Evolutionary conservation across 768 basidiomycete species (phyloP), one percentile per base, ranked within the genome.

Genomic region (Russula sp.): DNA sequence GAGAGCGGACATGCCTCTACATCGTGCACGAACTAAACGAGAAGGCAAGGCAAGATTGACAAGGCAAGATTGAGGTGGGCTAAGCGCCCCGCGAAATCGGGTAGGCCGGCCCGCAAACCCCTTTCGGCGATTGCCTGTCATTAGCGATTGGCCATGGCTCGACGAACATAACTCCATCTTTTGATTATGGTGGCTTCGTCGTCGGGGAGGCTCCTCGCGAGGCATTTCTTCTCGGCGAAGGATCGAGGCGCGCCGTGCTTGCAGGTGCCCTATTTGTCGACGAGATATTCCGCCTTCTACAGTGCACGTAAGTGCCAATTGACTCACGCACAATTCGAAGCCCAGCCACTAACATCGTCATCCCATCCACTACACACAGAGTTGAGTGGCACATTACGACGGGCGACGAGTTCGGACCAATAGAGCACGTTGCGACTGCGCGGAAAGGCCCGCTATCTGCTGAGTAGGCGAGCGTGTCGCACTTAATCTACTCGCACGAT

Each of bases 221-320:
- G 71, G 97, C 97, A 7, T 88, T 86, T 70, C 81, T 98, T 18
- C 81, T 93, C 67, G 96, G 94, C 52, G 98, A 99, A 76, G 93
- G 92, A 61, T 83, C 84, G 55, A 79, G 84, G 59, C 67, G 80
- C 18, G 83, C 84, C 25, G 87, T 98, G 32, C 81, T 99, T 8
- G 97, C 97, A 11, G 97, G 97, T 55, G 89, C 87, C 9, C 97
- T 96, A 0, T 98, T 99, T 75, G 91, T 98, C 69, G 87, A 89
- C 39, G 93, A 98, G 74, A 83, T 98, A 60, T 98, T 98, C 73
- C 74, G 75, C 47, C 90, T 93, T 68, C 81, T 97, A 22, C 93
- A 81, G 36, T 99, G 96, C 86, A 75, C 84, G 95, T 96, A 73
- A 71, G 94, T 83, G 54, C 47, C 38, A 7, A 22, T 14, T 10